Evolutionary conservation across 768 basidiomycete species (phyloP), one percentile per base, ranked within the genome.

Genomic region (Phanerodontia chrysosporium): DNA sequence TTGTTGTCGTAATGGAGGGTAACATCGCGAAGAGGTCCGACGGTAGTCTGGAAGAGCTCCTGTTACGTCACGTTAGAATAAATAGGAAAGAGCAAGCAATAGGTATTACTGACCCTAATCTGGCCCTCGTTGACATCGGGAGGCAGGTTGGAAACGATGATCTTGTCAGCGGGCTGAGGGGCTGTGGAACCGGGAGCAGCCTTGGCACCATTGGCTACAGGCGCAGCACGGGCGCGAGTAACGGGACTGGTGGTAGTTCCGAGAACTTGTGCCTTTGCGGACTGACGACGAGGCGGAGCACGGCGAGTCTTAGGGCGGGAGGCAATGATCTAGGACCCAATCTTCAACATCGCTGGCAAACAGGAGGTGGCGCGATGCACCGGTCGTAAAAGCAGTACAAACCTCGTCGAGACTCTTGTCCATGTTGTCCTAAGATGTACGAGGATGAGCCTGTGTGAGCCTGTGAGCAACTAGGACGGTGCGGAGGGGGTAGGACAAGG

Each of bases 111-210:
- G 62, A 98, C 97, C 84, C 90, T 92, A 74, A 99, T 85, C 74
- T 97, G 93, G 18, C 80, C 76, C 72, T 98, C 95, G 65, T 93
- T 96, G 55, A 99, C 96, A 69, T 99, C 96, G 7, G 73, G 69
- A 30, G 96, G 96, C 46, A 99, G 85, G 72, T 95, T 95, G 63
- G 91, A 93, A 56, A 99, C 92, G 66, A 98, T 92, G 65, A 98
- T 95, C 78, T 98, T 98, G 72, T 91, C 87, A 1, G 92, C 80
- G 6, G 78, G 69, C 49, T 80, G 74, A 24, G 79, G 61, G 14
- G 25, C 22, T 45, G 73, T 73, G 25, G 79, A 61, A 27, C 16
- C 36, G 46, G 72, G 62, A 32, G 78, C 76, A 35, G 78, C 69
- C 62, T 78, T 76, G 7, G 74, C 64, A 22, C 68, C 66, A 51